These are phyloP conservation scores for Trypanosoma congolense DNA, from an alignment of 208 protist genomes.

Conservation along the genomic window DNA sequence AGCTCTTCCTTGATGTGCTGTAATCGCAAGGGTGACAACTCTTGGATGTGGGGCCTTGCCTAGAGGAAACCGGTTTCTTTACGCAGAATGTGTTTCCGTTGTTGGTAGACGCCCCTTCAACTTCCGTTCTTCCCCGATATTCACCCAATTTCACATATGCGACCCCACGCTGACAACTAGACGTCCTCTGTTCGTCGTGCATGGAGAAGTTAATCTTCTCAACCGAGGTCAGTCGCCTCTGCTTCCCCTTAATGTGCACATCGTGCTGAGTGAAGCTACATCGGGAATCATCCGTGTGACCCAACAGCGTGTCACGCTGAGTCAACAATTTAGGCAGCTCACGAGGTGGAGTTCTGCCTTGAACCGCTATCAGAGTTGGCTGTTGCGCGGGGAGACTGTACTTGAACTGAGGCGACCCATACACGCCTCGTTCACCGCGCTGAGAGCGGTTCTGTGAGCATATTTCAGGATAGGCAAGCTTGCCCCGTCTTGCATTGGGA, in stretches of 20 bases:
- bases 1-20: too few relatives aligned
- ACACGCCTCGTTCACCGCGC: too few relatives aligned
- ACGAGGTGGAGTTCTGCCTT: neutral
- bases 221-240: neutral
- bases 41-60: too few relatives aligned
- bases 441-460: too few relatives aligned
- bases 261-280: neutral
- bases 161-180: too few relatives aligned
- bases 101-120: too few relatives aligned
- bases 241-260: neutral
- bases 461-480: neutral
- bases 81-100: too few relatives aligned
- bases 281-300: neutral
- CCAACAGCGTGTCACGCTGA: neutral
- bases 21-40: too few relatives aligned
- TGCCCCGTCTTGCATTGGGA: neutral
- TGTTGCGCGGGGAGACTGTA: neutral
- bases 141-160: too few relatives aligned
- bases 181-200: neutral
- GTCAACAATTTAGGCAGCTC: neutral
- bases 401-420: too few relatives aligned
- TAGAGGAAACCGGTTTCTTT: too few relatives aligned
- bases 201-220: neutral
- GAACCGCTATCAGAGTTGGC: neutral
- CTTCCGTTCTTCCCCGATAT: too few relatives aligned